A percentile compares a stretch with the other conserved stretches of the same genome.
These are phyloP conservation scores for Paraphoma sp. DNA, from an alignment of 2,329 filamentous ascomycete genomes.

Conservation along the genomic window DNA sequence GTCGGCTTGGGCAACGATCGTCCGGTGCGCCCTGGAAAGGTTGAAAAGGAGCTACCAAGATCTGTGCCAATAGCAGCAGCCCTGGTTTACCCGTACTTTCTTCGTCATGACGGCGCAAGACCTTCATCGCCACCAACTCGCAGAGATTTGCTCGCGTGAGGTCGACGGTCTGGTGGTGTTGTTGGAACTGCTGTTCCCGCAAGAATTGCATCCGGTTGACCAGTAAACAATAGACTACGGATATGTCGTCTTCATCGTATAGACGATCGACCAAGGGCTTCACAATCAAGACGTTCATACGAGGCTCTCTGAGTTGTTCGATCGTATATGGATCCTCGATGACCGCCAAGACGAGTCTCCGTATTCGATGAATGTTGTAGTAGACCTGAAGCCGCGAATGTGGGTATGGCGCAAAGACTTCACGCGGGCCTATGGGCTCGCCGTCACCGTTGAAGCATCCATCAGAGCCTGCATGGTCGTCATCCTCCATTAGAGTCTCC, in stretches of 20 bases:
- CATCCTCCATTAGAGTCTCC: slow-evolving; percentile 54
- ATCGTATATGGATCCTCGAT: slow-evolving; percentile 71
- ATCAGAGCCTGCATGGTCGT: slow-evolving; percentile 54
- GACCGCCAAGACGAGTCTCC: slow-evolving; percentile 54
- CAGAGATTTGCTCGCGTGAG: slow-evolving; percentile 79
- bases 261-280: slow-evolving; percentile 84
- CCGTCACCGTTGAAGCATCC: slow-evolving; percentile 51
- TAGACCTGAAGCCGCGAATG: slow-evolving; percentile 74
- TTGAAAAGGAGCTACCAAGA: slow-evolving; percentile 82
- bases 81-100: slow-evolving; percentile 74
- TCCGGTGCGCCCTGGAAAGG: slow-evolving; percentile 83
- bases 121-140: slow-evolving; percentile 78
- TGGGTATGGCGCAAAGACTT: slow-evolving; percentile 57
- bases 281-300: slow-evolving; percentile 81
- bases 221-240: slow-evolving; percentile 82
- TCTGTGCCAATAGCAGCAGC: slow-evolving; percentile 75
- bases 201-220: slow-evolving; percentile 83
- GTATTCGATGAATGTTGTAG: slow-evolving; percentile 72
- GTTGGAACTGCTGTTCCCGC: slow-evolving; percentile 75
- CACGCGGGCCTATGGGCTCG: slow-evolving; percentile 42
- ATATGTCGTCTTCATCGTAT: slow-evolving; percentile 80
- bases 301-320: slow-evolving; percentile 79
- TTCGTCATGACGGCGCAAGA: slow-evolving; percentile 79
- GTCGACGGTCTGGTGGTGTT: slow-evolving; percentile 82
- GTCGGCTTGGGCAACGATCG: slow-evolving; percentile 66